Conservation (phyloP, 306 rosid species). For the Acmispon strigosus region DNA sequence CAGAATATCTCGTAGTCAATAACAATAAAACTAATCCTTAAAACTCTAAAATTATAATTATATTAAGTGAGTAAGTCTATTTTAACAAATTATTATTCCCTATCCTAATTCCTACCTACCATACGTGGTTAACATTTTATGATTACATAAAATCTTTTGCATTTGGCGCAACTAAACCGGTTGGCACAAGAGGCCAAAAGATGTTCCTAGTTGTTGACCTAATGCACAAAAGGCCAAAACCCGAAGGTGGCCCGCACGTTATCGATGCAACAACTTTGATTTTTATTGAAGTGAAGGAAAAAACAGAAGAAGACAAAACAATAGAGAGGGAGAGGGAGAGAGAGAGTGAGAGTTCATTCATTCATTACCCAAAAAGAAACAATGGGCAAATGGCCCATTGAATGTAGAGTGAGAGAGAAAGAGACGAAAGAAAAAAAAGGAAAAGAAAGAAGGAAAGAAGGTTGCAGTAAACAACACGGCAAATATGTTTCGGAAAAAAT, state of each 20-base stretch:
- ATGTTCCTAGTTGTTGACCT: conserved; percentile 71
- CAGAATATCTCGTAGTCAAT: too few species aligned
- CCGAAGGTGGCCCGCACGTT: conserved; percentile 51
- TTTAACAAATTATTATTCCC: too few species aligned
- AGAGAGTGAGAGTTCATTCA: neutral
- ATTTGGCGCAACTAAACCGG: conserved; percentile 38
- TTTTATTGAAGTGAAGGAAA: neutral
- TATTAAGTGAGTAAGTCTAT: too few species aligned
- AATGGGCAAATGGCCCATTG: conserved; percentile 21
- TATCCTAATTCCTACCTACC: too few species aligned
- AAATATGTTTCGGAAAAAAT: conserved; percentile 30
- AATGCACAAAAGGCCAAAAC: conserved; percentile 50
- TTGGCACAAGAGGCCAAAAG: conserved; percentile 46
- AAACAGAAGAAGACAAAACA: neutral
- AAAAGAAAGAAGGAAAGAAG: neutral
- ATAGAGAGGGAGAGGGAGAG: neutral
- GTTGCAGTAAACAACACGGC: conserved; percentile 52
- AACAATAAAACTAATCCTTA: too few species aligned
- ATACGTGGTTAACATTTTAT: too few species aligned
- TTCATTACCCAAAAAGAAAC: conserved; percentile 9
- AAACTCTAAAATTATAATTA: too few species aligned
- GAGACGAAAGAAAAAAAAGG: neutral
- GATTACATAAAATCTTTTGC: too few species aligned
- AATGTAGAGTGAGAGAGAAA: neutral
- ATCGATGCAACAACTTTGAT: neutral